These are phyloP conservation scores for Euphorbia lathyris DNA, from an alignment of 345 rosid species.

Conservation along the genomic window DNA sequence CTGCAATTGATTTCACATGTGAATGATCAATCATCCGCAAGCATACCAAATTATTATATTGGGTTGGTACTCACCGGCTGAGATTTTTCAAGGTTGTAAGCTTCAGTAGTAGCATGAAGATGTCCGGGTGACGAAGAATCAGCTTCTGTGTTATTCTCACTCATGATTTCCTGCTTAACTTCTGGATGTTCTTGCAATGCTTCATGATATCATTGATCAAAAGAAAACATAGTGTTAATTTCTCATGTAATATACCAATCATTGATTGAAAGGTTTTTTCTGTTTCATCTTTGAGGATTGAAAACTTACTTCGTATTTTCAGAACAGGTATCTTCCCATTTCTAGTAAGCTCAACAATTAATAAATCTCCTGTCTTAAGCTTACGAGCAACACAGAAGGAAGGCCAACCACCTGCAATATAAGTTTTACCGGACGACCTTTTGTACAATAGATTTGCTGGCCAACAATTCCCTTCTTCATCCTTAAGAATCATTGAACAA, in stretches of 20 bases:
- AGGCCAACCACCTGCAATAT: constrained; percentile 13
- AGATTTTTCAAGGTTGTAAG: background rate
- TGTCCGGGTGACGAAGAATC: constrained; percentile 1
- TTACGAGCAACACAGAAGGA: background rate
- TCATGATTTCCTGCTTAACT: background rate
- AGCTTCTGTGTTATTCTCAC: background rate
- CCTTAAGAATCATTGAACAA: constrained; percentile 5
- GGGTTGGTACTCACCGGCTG: background rate
- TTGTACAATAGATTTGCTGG: constrained; percentile 5
- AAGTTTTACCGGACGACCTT: background rate
- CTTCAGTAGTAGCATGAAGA: background rate
- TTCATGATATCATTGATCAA: background rate
- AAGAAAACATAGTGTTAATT: background rate
- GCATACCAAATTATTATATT: background rate
- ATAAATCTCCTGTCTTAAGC: constrained; percentile 10
- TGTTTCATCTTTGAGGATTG: background rate
- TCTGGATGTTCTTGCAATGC: background rate
- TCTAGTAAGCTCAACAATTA: constrained; percentile 10
- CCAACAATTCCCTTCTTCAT: constrained; percentile 19
- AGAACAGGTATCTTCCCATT: constrained; percentile 8
- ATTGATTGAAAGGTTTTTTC: too few relatives aligned
- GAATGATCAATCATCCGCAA: background rate
- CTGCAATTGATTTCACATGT: background rate
- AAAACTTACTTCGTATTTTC: constrained; percentile 5
- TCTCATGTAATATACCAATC: too few relatives aligned